These are phyloP conservation scores for Apium graveolens DNA, from an alignment of 129 eudicot genomes.

Conservation along the genomic window DNA sequence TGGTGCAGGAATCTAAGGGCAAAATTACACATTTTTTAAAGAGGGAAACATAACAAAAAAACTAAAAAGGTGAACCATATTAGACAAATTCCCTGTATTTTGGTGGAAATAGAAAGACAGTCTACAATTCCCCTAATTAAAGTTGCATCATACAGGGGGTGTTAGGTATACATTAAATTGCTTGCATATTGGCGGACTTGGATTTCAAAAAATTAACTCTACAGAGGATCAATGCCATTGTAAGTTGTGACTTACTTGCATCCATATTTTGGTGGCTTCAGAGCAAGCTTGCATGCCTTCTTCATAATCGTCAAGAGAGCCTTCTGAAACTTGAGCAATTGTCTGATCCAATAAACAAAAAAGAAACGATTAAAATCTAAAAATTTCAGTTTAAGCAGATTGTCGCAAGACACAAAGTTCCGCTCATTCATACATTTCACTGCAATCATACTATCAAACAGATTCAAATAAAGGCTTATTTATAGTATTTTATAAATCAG, in stretches of 20 bases:
- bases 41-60: background rate
- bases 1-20: slow-evolving; percentile 81
- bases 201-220: background rate
- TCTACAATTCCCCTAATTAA: background rate
- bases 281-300: slow-evolving; percentile 74
- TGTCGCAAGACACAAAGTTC: background rate
- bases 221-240: background rate
- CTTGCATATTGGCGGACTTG: background rate
- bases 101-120: background rate
- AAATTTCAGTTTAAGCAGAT: background rate
- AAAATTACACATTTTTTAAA: slow-evolving; percentile 7
- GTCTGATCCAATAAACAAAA: slow-evolving; percentile 35
- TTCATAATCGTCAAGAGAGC: slow-evolving; percentile 67
- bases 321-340: slow-evolving; percentile 81
- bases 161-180: background rate
- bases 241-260: slow-evolving; percentile 72
- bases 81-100: background rate
- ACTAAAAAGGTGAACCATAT: background rate
- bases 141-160: background rate
- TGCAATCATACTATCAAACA: background rate
- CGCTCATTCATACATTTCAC: background rate
- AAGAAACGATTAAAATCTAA: slow-evolving; percentile 3
- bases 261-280: slow-evolving; percentile 77
- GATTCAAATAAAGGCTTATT: background rate
- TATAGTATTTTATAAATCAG: background rate